Percentiles rank a stretch among this genome's conserved stretches.
These are phyloP conservation scores for Eucalyptus rudis DNA, from an alignment of 345 rosid genomes.

Conservation along the genomic window DNA sequence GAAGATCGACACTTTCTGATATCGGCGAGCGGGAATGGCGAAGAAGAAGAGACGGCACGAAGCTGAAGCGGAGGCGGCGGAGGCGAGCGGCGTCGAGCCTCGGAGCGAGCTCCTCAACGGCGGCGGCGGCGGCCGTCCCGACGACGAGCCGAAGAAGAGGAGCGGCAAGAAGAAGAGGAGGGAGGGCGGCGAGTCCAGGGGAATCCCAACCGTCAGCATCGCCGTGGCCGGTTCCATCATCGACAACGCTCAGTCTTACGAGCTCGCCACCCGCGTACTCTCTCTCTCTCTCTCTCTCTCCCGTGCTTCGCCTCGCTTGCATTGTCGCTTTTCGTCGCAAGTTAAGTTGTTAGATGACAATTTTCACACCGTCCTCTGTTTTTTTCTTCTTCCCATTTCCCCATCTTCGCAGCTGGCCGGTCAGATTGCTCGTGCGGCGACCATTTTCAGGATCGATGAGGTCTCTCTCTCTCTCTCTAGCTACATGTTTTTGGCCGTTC, in stretches of 20 bases:
- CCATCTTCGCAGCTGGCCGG: slow-evolving; percentile 53
- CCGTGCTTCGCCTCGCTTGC: background rate
- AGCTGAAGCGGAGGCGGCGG: background rate
- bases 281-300: background rate
- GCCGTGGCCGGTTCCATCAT: slow-evolving; percentile 96
- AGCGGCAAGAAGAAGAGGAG: slow-evolving; percentile 13
- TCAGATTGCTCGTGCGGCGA: slow-evolving; percentile 89
- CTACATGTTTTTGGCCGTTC: background rate
- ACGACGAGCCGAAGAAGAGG: background rate
- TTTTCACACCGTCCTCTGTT: background rate
- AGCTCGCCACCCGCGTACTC: slow-evolving; percentile 81
- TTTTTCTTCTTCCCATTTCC: background rate
- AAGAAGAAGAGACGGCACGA: slow-evolving; percentile 37
- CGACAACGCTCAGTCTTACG: slow-evolving; percentile 86
- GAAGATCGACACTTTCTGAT: background rate
- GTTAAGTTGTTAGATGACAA: background rate
- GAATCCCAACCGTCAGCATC: slow-evolving; percentile 52
- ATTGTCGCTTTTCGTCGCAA: background rate
- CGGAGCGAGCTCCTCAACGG: slow-evolving; percentile 1
- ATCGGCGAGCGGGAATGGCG: slow-evolving; percentile 19
- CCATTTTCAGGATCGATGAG: slow-evolving; percentile 88
- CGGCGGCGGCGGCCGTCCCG: slow-evolving; percentile 15
- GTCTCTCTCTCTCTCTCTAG: slow-evolving; percentile 9
- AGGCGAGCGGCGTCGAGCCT: background rate
- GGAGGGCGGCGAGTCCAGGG: slow-evolving; percentile 6